Evolutionary conservation across 2,329 filamentous ascomycete species (phyloP), one percentile per base, ranked within the genome.

Genomic region (Amylocarpus encephaloides): DNA sequence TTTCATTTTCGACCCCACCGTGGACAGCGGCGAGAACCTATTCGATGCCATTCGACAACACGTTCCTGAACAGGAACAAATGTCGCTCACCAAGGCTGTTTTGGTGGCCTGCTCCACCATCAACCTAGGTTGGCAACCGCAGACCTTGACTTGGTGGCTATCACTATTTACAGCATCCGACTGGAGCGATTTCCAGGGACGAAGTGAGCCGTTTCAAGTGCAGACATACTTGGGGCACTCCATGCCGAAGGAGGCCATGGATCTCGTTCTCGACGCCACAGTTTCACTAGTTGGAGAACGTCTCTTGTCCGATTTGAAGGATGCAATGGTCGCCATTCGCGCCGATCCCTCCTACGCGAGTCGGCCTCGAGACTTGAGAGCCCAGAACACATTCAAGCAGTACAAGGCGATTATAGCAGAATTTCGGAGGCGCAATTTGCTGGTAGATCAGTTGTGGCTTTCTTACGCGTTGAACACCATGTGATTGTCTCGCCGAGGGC

Each of bases 321-420:
- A 43, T 12, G 33, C 22, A 11, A 48, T 56, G 26, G 43, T 48
- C 12, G 10, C 33, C 13, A 13, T 46, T 18, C n/a, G 30, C 26
- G 38, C 16, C 42, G 46, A 43, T 26, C 49, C 49, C 4, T 19
- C 6, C 7, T 36, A 26, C 9, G 43, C 11, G 29, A n/a, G 16
- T 19, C 36, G n/a, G 33, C 18, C 38, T 13, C 16, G 51, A 18
- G 36, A 50, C 36, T 26, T 36, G 26, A 34, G 35, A n/a, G 39
- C 45, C 26, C 36, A 45, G 7, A 35, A 34, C 6, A 34, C 43
- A 3, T 38, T 33, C 6, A 32, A 43, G 30, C 41, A 46, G 16
- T 57, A 53, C 19, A 53, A 50, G 43, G 53, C 38, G 1, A 55
- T 57, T n/a, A n/a, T 57, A 36, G 19, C 44, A 15, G 49, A 48